Conservation (phyloP, 2,329 filamentous ascomycete species). For the Bipolaris zeicola region DNA sequence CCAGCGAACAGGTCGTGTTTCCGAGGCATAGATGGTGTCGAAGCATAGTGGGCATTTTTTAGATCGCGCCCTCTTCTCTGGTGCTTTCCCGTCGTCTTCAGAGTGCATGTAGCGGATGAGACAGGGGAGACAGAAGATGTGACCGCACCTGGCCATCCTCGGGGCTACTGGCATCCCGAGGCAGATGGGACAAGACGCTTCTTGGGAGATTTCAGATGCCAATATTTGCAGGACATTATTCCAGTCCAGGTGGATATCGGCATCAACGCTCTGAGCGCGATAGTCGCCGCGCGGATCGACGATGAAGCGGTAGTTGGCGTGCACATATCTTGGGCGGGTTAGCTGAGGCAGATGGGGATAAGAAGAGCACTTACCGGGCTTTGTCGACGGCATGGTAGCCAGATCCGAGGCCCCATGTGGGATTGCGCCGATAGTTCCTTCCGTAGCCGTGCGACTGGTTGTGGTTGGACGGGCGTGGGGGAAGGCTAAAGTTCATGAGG, state of each 20-base stretch:
- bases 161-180: constrained; percentile 90
- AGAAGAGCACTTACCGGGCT: constrained; percentile 65
- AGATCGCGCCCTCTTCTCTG: constrained; percentile 75
- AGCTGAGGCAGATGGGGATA: constrained; percentile 1
- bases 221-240: constrained; percentile 87
- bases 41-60: constrained; percentile 98
- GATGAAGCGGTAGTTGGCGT: constrained; percentile 97
- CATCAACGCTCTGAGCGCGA: constrained; percentile 77
- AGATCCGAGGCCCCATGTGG: constrained; percentile 83
- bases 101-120: constrained; percentile 95
- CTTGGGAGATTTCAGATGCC: constrained; percentile 86
- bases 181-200: constrained; percentile 90
- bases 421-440: constrained; percentile 64
- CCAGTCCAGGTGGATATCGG: constrained; percentile 92
- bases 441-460: constrained; percentile 62
- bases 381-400: constrained; percentile 92
- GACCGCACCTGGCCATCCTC: constrained; percentile 94
- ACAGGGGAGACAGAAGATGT: constrained; percentile 95
- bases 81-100: constrained; percentile 64
- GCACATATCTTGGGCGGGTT: constrained; percentile 70
- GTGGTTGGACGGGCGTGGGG: constrained; percentile 70
- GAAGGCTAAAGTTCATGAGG: constrained; percentile 86
- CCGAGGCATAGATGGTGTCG: constrained; percentile 89
- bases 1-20: constrained; percentile 87
- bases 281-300: constrained; percentile 84